A percentile compares a stretch with the other conserved stretches of the same genome.
Evolutionary conservation across 768 basidiomycete genomes (phyloP).

Genomic region (Boletus tomentosulus): DNA sequence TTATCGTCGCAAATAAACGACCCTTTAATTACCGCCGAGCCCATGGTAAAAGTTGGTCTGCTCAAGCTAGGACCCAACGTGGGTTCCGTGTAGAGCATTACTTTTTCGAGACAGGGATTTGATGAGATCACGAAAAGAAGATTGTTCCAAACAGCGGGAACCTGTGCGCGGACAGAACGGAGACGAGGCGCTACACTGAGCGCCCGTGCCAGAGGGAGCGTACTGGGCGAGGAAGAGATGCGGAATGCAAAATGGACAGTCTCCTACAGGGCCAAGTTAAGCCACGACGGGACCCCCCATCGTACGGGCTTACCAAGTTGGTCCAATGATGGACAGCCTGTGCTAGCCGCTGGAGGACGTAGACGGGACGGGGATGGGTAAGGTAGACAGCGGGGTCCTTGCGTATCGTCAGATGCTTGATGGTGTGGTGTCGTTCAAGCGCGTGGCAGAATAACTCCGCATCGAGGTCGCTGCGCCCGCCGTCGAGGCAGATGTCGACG

Average conservation of each 20-base stretch:
- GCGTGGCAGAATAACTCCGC: conserved; percentile 39
- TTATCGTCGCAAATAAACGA: conserved; percentile 5
- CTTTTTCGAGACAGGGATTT: conserved; percentile 47
- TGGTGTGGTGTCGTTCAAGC: conserved; percentile 32
- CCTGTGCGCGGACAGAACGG: conserved; percentile 46
- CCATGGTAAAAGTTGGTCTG: not conserved
- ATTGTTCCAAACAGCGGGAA: conserved; percentile 59
- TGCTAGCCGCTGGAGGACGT: conserved; percentile 44
- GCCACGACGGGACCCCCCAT: not conserved
- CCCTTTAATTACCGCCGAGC: conserved; percentile 13
- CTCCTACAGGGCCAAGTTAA: conserved; percentile 36
- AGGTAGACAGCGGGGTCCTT: conserved; percentile 52
- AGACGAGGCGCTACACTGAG: conserved; percentile 41
- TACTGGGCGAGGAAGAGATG: conserved; percentile 39
- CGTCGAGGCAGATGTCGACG: conserved; percentile 37
- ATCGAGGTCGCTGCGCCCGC: conserved; percentile 12
- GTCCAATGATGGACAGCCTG: conserved; percentile 41
- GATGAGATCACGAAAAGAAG: conserved; percentile 45
- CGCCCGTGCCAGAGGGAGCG: conserved; percentile 32
- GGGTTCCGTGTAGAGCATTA: conserved; percentile 35
- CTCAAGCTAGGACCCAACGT: conserved; percentile 8
- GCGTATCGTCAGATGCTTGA: conserved; percentile 49
- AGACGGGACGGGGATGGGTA: conserved; percentile 44
- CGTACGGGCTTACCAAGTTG: conserved; percentile 41
- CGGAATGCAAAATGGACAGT: conserved; percentile 52